Evolutionary conservation across 2,329 filamentous ascomycete genomes (phyloP), one percentile per base, ranked within the genome.

Genomic region (Chalara sp.): DNA sequence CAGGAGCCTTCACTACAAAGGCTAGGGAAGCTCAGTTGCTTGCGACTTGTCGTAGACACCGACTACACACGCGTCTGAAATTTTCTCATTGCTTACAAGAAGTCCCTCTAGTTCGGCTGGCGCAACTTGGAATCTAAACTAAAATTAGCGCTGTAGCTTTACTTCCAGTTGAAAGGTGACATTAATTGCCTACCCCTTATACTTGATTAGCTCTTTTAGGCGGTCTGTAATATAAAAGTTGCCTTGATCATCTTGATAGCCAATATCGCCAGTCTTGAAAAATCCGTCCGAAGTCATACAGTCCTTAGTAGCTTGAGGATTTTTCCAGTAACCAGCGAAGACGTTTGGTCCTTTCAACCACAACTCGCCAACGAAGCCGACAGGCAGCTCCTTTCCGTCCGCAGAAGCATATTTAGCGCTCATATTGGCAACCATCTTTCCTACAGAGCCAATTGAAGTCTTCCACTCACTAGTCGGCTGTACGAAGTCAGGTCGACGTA

Each of bases 151-250:
- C 21, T 21, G 2, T 21, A 3, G 21, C 21, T 21, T 21, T 21
- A 21, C 21, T 21, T 21, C 21, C 21, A 21, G 21, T 21, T 21
- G 21, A 21, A 21, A 21, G 21, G 21, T 21, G 3, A 21, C 21
- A 3, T 21, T 21, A 21, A 21, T 3, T 21, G 21, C 21, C 21
- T 21, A 21, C 21, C 21, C 21, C 67, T 86, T 76, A 56, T 75
- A 75, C 59, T 76, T 76, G 59, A 82, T 81, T 53, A 81, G 58
- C 64, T 81, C 79, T 70, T 87, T 89, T 37, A 89, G 74, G 6
- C 90, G 84, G 63, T 95, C 90, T 1, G 89, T 93, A 64, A 95
- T 90, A 72, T 83, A 95, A 61, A 93, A 86, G 61, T 93, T 87
- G 44, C 86, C 86, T 47, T 86, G 74, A 46, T 76, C 71, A 63